Percentiles rank a stretch among this genome's conserved stretches.
Evolutionary conservation across 495 filamentous ascomycete genomes (phyloP).

Genomic region (Xylaria intraflava): DNA sequence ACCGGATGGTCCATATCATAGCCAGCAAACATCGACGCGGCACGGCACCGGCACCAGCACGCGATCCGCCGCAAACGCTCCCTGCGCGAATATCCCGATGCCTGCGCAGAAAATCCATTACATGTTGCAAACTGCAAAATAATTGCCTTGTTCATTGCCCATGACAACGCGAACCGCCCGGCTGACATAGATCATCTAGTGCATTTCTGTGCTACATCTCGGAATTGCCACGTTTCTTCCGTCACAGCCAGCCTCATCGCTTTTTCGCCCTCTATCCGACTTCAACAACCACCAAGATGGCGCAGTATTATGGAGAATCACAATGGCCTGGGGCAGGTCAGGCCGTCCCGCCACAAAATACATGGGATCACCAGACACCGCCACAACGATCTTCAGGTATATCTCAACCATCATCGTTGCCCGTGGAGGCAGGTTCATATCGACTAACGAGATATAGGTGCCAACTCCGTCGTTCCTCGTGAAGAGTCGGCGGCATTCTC

Average conservation of each 20-base stretch:
- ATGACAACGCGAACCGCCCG: background rate
- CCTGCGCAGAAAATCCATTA: background rate
- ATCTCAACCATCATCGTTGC: background rate
- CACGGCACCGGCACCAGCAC: background rate
- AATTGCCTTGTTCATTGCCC: background rate
- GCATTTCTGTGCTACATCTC: background rate
- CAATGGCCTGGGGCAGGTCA: constrained; percentile 62
- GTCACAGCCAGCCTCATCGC: background rate
- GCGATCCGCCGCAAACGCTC: constrained; percentile 8
- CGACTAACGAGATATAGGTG: constrained; percentile 47
- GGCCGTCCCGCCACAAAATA: constrained; percentile 50
- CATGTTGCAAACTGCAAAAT: background rate
- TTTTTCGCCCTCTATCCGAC: background rate
- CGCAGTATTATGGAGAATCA: constrained; percentile 76
- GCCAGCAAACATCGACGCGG: background rate
- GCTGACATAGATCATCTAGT: background rate
- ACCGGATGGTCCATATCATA: background rate
- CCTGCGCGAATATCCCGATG: constrained; percentile 1
- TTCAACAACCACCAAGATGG: constrained; percentile 12
- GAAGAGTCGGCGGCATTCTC: constrained; percentile 77
- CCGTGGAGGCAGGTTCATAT: background rate
- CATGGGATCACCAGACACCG: constrained; percentile 72
- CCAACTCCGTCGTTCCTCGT: constrained; percentile 67
- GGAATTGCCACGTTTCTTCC: background rate
- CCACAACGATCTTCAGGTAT: constrained; percentile 62